Percentiles rank a stretch among this genome's conserved stretches.
These are phyloP conservation scores for Aureobasidium pullulans DNA, from an alignment of 2,329 filamentous ascomycete genomes.

Conservation along the genomic window DNA sequence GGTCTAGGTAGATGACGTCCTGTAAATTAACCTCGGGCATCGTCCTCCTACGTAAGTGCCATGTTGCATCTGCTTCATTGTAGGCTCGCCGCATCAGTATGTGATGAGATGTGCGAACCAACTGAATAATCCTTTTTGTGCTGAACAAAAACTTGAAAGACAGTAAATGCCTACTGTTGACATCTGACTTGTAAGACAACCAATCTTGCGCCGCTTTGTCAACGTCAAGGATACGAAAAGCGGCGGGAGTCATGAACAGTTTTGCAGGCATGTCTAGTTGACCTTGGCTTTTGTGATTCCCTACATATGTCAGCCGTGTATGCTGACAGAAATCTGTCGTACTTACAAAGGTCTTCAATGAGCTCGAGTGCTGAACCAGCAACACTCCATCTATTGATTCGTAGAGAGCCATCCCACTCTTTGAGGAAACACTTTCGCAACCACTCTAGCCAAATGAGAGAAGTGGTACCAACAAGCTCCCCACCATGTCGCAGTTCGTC, in stretches of 20 bases:
- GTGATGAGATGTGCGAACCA: conserved; percentile 85
- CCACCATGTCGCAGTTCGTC: not conserved
- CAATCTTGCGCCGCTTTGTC: conserved; percentile 68
- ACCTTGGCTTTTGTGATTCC: conserved; percentile 2
- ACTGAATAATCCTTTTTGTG: conserved; percentile 63
- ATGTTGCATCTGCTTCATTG: conserved; percentile 13
- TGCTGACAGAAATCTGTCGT: not conserved
- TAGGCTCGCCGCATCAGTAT: conserved; percentile 59
- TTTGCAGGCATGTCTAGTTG: conserved; percentile 53
- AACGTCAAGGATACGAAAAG: conserved; percentile 67
- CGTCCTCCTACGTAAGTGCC: conserved; percentile 12
- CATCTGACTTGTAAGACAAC: conserved; percentile 54
- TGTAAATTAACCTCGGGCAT: conserved; percentile 3
- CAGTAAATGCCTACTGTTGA: conserved; percentile 64
- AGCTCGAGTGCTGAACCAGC: conserved; percentile 72
- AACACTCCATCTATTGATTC: conserved; percentile 60
- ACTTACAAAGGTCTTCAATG: conserved; percentile 46
- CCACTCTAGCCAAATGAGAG: conserved; percentile 54
- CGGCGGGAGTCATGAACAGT: conserved; percentile 67
- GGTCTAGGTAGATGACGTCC: conserved; percentile 20
- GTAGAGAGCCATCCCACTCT: conserved; percentile 71
- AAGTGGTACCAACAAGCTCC: conserved; percentile 17
- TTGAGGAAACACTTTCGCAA: conserved; percentile 65
- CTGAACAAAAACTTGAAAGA: conserved; percentile 77
- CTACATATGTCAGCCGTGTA: conserved; percentile 18